Percentiles rank a stretch among this genome's conserved stretches.
These are phyloP conservation scores for Jamesozyma piceae DNA, from an alignment of 805 yeast genomes.

Conservation along the genomic window DNA sequence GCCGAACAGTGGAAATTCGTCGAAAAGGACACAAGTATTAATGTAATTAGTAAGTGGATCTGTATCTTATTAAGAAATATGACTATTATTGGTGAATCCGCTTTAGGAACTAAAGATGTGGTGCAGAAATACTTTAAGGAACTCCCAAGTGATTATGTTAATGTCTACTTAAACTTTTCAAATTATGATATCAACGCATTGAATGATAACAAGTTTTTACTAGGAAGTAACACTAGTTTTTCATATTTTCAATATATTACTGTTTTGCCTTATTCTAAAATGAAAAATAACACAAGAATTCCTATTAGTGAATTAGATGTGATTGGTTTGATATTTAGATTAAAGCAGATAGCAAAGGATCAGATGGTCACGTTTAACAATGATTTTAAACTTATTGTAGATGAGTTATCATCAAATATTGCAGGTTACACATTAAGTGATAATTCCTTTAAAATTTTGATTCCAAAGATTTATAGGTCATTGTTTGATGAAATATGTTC, in stretches of 20 bases:
- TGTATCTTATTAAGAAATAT: conserved; percentile 38
- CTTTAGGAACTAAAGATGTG: conserved; percentile 10
- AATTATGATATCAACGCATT: conserved; percentile 13
- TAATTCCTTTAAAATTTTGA: conserved; percentile 3
- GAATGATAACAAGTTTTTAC: conserved; percentile 11
- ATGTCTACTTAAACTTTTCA: conserved; percentile 16
- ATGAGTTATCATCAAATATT: conserved; percentile 35
- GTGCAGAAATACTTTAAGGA: conserved; percentile 6
- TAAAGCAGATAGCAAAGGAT: conserved; percentile 28
- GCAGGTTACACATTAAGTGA: conserved; percentile 33
- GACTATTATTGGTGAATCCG: conserved; percentile 52
- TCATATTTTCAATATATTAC: conserved; percentile 33
- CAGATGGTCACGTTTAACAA: conserved; percentile 13
- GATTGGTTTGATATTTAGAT: conserved; percentile 36
- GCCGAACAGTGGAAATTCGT: conserved; percentile 64
- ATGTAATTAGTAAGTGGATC: conserved; percentile 40
- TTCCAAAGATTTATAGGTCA: conserved; percentile 1
- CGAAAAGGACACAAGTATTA: conserved; percentile 14
- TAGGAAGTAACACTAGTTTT: conserved; percentile 11
- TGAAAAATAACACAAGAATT: conserved; percentile 26
- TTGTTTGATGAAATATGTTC: conserved; percentile 4
- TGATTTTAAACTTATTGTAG: conserved; percentile 21
- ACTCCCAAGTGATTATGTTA: conserved; percentile 5
- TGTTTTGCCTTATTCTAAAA: conserved; percentile 22
- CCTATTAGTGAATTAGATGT: conserved; percentile 42